Evolutionary conservation across 2,329 filamentous ascomycete species (phyloP).

Genomic region (Aspergillus intermedius): DNA sequence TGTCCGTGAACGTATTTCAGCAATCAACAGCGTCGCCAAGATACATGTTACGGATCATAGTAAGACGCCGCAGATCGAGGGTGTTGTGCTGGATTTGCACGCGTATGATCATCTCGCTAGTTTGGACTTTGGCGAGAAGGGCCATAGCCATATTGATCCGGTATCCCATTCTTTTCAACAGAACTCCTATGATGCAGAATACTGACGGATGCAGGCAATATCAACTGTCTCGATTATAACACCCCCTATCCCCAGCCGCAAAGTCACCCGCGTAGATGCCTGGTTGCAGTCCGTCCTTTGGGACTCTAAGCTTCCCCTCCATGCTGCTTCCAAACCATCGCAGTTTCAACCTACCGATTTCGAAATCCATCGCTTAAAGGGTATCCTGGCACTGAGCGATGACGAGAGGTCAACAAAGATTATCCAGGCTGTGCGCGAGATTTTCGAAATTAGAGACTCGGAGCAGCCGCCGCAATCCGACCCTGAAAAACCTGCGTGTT

Average conservation of each 20-base stretch:
- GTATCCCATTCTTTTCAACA: constrained; percentile 38
- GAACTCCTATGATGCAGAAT: background rate
- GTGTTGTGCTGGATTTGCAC: constrained; percentile 79
- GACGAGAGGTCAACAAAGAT: constrained; percentile 58
- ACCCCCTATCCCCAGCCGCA: constrained; percentile 50
- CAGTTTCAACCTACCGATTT: constrained; percentile 42
- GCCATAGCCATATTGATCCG: constrained; percentile 85
- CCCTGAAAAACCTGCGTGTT: constrained; percentile 18
- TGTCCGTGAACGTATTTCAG: constrained; percentile 64
- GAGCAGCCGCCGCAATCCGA: constrained; percentile 11
- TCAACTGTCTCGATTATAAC: constrained; percentile 71
- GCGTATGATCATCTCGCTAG: constrained; percentile 79
- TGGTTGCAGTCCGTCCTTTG: constrained; percentile 83
- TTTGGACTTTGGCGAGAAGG: constrained; percentile 65
- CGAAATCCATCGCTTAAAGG: constrained; percentile 85
- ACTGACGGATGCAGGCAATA: constrained; percentile 56
- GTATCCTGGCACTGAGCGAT: constrained; percentile 60
- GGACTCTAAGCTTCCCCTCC: constrained; percentile 50
- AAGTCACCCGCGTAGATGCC: constrained; percentile 61
- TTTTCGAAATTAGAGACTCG: constrained; percentile 81
- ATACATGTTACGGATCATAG: constrained; percentile 76
- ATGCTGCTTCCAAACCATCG: constrained; percentile 5
- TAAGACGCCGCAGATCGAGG: constrained; percentile 73
- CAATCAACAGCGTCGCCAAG: constrained; percentile 85
- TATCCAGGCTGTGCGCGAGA: constrained; percentile 83